phyloP scores from a whole-genome alignment of 2,329 filamentous ascomycete genomes.

The Neopestalotiopsis clavispora region DNA sequence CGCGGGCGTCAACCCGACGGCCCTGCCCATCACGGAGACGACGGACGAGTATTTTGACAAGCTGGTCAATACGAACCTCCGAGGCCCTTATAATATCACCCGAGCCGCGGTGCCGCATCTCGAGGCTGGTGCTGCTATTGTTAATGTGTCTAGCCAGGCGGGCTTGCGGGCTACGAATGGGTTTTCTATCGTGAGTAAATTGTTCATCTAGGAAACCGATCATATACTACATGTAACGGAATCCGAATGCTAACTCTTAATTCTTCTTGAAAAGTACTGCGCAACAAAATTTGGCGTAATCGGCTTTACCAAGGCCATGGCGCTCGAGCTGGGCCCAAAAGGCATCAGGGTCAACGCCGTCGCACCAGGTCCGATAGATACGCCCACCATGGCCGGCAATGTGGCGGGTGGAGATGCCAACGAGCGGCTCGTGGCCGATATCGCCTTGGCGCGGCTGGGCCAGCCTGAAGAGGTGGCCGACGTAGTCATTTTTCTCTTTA shows the following conservation, averaged over 20 bases:
- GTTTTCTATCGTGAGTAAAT: conserved; percentile 19
- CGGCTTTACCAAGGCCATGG: conserved; percentile 46
- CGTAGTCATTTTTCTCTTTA: conserved; percentile 54
- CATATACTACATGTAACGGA: no score
- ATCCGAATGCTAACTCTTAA: background rate
- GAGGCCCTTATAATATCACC: conserved; percentile 49
- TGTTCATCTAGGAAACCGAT: no score
- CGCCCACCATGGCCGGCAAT: conserved; percentile 45
- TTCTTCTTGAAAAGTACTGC: conserved; percentile 25
- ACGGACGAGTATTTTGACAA: conserved; percentile 52
- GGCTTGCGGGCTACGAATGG: conserved; percentile 32
- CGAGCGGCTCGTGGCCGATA: conserved; percentile 28
- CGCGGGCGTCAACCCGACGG: conserved; percentile 52
- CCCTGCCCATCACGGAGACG: conserved; percentile 42
- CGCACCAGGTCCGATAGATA: conserved; percentile 32
- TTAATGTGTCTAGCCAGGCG: conserved; percentile 43
- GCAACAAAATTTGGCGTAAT: conserved; percentile 47
- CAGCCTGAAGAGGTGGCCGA: conserved; percentile 33
- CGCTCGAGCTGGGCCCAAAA: conserved; percentile 43
- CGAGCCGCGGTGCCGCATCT: conserved; percentile 45
- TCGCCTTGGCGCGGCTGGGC: conserved; percentile 32
- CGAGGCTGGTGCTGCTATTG: conserved; percentile 35
- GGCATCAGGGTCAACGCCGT: conserved; percentile 43
- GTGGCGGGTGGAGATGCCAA: conserved; percentile 48
- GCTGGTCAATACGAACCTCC: conserved; percentile 49